Base-by-base conservation (phyloP, 2,329 filamentous ascomycete species). In the Stromatinia cepivora region DNA sequence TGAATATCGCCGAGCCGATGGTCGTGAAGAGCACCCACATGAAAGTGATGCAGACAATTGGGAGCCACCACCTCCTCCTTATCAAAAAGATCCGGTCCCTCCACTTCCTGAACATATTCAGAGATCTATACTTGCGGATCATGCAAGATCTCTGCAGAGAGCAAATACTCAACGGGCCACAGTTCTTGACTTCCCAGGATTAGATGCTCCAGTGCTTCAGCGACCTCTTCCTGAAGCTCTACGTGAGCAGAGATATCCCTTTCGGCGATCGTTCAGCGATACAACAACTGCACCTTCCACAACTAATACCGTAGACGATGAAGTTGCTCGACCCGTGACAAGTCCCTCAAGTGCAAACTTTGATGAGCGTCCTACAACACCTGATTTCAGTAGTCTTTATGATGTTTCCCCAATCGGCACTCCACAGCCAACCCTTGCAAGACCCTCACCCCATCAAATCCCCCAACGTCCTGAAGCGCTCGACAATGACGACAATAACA, bases 41-140 rank as follows among this genome's bases (percentile, higher is more conserved):
- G 92, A 95, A 79, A 94, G 92, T 72, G 92, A 95, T 77, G 92
- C 92, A 5, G 92, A 95, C 75, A 92, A 94, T 75, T 96, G 92
- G 92, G 90, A 93, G 6, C 91, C 92, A 7, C 92, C 92, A 7
- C 92, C 92, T 11, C 92, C 92, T 4, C 92, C 92, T 0, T 96
- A 96, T 75, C 87, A 88, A 53, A 86, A 87, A 67, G 88, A 91
- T 0, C 79, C 81, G n/a, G 77, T 81, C 48, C 73, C 75, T 48
- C 75, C 75, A 42, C 67, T 79, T 36, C 78, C 78, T 36, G 77
- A 78, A 52, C 75, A 79, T 66, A 77, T 79, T 36, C 77, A 77
- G 61, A 75, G 76, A 72, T 77, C 76, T 48, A 69, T 79, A 20
- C 71, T 75, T 25, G 76, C 75, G 53, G 76, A 78, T 45, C 74